phyloP scores from a whole-genome alignment of 1,284 basidiomycete genomes.

The Salmacisia buchloeana region DNA sequence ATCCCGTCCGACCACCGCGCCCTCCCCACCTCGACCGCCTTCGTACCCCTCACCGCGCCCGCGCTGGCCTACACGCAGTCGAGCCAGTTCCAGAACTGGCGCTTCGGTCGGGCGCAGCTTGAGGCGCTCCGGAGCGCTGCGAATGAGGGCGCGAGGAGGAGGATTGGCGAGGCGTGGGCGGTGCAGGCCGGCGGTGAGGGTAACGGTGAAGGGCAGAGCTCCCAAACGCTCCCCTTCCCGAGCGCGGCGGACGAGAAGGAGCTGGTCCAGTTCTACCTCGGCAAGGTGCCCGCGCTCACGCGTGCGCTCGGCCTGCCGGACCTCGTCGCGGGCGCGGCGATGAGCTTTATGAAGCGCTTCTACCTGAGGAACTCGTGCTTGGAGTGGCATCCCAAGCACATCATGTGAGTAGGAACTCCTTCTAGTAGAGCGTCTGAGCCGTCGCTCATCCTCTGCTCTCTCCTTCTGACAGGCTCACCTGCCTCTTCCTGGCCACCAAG shows the following conservation, averaged over 20 bases:
- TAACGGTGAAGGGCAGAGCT: not conserved
- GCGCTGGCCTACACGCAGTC: conserved; percentile 31
- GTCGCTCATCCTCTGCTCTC: not conserved
- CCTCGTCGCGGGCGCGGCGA: conserved; percentile 84
- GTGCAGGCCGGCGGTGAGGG: conserved; percentile 11
- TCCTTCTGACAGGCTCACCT: conserved; percentile 68
- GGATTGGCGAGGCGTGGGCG: conserved; percentile 19
- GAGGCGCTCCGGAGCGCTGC: conserved; percentile 10
- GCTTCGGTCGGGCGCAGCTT: conserved; percentile 22
- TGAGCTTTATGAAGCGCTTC: conserved; percentile 89
- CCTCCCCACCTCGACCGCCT: not conserved
- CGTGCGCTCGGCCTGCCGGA: conserved; percentile 80
- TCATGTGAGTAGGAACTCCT: conserved; percentile 75
- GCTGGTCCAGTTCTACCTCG: conserved; percentile 81
- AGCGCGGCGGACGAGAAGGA: conserved; percentile 75
- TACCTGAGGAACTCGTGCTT: conserved; percentile 96
- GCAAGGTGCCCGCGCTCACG: conserved; percentile 78
- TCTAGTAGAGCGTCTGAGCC: not conserved
- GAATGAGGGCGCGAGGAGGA: conserved; percentile 17
- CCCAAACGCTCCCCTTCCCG: conserved; percentile 60
- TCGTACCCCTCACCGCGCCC: conserved; percentile 4
- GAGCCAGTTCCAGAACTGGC: conserved; percentile 44
- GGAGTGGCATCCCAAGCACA: conserved; percentile 98
- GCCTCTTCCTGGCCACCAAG: conserved; percentile 90
- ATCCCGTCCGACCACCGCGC: conserved; percentile 3